phyloP scores from a whole-genome alignment of 257 asterid genomes.

The Solanum appendiculatum region DNA sequence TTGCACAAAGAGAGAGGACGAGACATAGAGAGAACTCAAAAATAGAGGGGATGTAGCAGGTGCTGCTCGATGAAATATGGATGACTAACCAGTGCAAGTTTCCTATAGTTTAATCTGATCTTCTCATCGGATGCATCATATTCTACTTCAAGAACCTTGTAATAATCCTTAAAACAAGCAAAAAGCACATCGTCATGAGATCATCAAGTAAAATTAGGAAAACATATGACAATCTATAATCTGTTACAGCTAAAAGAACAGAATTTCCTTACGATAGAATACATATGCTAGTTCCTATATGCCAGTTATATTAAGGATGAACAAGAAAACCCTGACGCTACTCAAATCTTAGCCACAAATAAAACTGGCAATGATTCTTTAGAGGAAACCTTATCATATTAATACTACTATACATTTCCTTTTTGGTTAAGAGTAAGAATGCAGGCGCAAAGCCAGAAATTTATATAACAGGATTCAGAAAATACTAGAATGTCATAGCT shows the following conservation, averaged over 20 bases:
- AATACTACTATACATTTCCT: not conserved
- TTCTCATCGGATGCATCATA: constrained; percentile 65
- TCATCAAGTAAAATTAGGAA: not conserved
- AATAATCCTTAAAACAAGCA: constrained; percentile 39
- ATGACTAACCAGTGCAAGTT: constrained; percentile 56
- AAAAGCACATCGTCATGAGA: not conserved
- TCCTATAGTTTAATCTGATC: constrained; percentile 47
- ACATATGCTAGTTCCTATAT: not conserved
- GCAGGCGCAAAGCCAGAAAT: not conserved
- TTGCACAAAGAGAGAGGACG: not conserved
- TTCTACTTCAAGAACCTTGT: constrained; percentile 59
- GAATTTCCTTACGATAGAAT: not conserved
- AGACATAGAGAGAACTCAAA: not conserved
- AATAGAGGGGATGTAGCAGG: constrained; percentile 2
- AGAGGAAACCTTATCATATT: not conserved
- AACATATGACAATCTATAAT: not conserved
- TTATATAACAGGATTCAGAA: not conserved
- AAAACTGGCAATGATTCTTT: not conserved
- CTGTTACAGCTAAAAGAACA: not conserved
- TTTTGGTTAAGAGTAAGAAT: not conserved
- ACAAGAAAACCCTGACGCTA: not conserved
- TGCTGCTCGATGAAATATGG: not conserved
- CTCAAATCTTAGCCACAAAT: not conserved
- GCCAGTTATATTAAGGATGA: not conserved
- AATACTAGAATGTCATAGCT: not conserved